These are phyloP conservation scores for Arthroderma sp. DNA, from an alignment of 2,329 filamentous ascomycete genomes.

Conservation along the genomic window DNA sequence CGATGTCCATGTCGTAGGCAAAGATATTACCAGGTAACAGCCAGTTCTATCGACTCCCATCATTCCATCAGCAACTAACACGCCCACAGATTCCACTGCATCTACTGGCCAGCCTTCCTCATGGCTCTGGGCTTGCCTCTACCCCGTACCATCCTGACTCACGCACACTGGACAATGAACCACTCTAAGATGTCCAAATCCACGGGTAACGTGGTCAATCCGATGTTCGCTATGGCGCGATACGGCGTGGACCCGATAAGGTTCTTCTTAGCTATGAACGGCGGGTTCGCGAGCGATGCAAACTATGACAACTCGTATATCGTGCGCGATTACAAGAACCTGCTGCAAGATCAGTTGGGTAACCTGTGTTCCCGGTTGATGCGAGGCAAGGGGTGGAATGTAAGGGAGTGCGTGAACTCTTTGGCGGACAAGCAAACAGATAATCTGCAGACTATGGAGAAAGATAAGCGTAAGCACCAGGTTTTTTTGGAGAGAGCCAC, in stretches of 20 bases:
- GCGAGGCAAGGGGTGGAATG: constrained; percentile 56
- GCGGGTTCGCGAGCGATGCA: constrained; percentile 63
- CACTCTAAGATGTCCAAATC: constrained; percentile 94
- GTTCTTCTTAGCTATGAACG: constrained; percentile 75
- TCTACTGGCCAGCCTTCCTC: constrained; percentile 96
- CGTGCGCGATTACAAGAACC: constrained; percentile 64
- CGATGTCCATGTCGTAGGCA: constrained; percentile 84
- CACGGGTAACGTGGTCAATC: constrained; percentile 86
- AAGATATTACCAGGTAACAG: constrained; percentile 74
- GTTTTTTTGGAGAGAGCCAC: constrained; percentile 33
- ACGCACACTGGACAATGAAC: constrained; percentile 92
- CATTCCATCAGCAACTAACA: neutral
- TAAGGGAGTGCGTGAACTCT: constrained; percentile 49
- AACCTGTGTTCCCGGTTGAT: constrained; percentile 66
- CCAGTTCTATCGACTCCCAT: neutral
- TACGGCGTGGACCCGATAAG: constrained; percentile 82
- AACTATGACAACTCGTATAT: constrained; percentile 75
- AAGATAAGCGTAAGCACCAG: constrained; percentile 28
- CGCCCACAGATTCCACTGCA: constrained; percentile 63
- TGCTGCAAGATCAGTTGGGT: constrained; percentile 63
- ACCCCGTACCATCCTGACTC: constrained; percentile 69
- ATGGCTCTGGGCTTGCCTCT: constrained; percentile 73
- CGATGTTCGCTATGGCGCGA: constrained; percentile 77
- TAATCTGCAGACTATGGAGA: neutral
- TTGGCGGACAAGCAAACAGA: constrained; percentile 19